Evolutionary conservation across 305 asterid genomes (phyloP).

Genomic region (Fraxinus baroniana): DNA sequence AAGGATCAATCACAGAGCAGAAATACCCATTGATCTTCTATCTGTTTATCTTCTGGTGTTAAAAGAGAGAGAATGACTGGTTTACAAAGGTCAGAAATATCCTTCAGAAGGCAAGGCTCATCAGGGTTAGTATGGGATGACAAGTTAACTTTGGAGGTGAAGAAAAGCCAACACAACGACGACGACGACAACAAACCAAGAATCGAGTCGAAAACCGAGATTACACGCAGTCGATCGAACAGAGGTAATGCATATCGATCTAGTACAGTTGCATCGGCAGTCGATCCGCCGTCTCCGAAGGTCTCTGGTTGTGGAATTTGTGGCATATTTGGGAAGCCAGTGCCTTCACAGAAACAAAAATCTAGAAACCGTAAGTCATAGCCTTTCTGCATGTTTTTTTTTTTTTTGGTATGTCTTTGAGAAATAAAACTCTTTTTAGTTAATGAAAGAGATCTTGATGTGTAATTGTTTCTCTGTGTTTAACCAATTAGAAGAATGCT

Average conservation of each 20-base stretch:
- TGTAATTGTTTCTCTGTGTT: neutral
- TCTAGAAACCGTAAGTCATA: slow-evolving; percentile 30
- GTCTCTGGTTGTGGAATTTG: slow-evolving; percentile 52
- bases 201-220: neutral
- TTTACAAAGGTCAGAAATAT: slow-evolving; percentile 47
- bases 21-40: neutral
- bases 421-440: neutral
- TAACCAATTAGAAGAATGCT: neutral
- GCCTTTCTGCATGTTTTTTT: neutral
- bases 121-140: slow-evolving; percentile 62
- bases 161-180: slow-evolving; percentile 23
- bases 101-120: slow-evolving; percentile 60
- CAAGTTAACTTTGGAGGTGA: slow-evolving; percentile 43
- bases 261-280: slow-evolving; percentile 21
- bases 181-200: neutral
- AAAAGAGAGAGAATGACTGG: slow-evolving; percentile 23
- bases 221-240: slow-evolving; percentile 5
- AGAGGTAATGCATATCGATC: slow-evolving; percentile 20
- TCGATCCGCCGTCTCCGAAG: slow-evolving; percentile 58
- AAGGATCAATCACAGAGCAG: neutral
- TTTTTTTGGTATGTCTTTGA: neutral
- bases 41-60: neutral
- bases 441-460: neutral
- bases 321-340: slow-evolving; percentile 40
- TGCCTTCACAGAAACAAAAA: slow-evolving; percentile 26